A percentile compares a stretch with the other conserved stretches of the same genome.
Conservation (phyloP, 371 early-diverging fungal genomes). For the Haplosporangium sp. region DNA sequence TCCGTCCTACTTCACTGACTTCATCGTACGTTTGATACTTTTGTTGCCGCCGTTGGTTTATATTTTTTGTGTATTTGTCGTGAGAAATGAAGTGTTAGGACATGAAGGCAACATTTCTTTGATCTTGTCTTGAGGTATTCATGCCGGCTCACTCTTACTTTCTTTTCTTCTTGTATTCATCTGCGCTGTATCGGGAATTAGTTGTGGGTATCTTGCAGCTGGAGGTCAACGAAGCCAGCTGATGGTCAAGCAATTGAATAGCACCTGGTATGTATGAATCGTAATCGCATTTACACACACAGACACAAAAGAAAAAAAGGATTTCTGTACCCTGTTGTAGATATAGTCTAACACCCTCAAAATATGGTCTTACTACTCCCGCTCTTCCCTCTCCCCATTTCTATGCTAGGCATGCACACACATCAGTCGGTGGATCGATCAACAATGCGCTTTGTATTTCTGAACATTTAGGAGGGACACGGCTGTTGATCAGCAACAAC, state of each 20-base stretch:
- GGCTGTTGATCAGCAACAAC: conserved; percentile 92
- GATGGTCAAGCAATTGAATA: conserved; percentile 78
- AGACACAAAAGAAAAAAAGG: background rate
- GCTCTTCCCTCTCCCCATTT: background rate
- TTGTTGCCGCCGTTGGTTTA: too few species aligned
- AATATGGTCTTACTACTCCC: too few species aligned
- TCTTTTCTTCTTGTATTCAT: conserved; percentile 4
- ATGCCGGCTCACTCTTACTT: too few species aligned
- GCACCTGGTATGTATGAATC: conserved; percentile 69
- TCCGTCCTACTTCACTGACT: conserved; percentile 79
- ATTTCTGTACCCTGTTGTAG: too few species aligned
- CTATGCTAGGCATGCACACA: conserved; percentile 69
- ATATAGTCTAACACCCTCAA: too few species aligned
- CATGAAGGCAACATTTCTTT: background rate
- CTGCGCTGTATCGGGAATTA: conserved; percentile 11
- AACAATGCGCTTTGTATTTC: conserved; percentile 92
- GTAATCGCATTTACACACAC: background rate
- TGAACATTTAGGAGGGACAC: conserved; percentile 67
- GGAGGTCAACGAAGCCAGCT: conserved; percentile 93
- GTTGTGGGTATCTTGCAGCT: conserved; percentile 85
- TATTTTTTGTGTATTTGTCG: background rate
- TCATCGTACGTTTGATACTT: conserved; percentile 28
- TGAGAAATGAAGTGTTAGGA: background rate
- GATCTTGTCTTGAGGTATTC: background rate
- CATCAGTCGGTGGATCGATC: conserved; percentile 86